A percentile compares a stretch with the other conserved stretches of the same genome.
Evolutionary conservation across 2,329 filamentous ascomycete genomes (phyloP).

Genomic region (Diaporthe sp.): DNA sequence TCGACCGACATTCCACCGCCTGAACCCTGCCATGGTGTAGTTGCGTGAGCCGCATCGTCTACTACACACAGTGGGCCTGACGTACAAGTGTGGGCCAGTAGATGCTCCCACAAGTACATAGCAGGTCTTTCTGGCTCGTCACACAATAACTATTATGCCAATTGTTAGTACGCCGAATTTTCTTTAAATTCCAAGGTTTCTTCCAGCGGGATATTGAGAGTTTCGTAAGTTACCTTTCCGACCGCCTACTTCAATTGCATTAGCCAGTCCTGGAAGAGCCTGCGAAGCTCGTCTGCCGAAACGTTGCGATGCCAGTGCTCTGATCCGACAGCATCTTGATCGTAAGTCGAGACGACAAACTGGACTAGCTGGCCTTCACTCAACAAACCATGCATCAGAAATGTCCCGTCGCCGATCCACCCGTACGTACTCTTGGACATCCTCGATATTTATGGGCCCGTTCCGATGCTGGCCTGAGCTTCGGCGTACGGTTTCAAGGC

Average conservation of each 20-base stretch:
- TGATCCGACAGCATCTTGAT: constrained; percentile 30
- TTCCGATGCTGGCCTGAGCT: constrained; percentile 36
- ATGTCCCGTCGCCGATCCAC: constrained; percentile 37
- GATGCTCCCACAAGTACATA: no score
- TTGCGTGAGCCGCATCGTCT: no score
- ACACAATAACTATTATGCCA: constrained; percentile 37
- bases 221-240: no score
- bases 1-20: constrained; percentile 25
- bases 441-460: constrained; percentile 35
- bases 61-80: no score
- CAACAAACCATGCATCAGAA: constrained; percentile 35
- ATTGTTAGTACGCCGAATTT: no score
- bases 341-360: constrained; percentile 36
- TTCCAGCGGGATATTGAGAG: no score
- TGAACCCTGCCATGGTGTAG: constrained; percentile 23
- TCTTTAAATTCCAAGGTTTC: no score
- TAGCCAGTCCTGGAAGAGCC: constrained; percentile 38
- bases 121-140: no score
- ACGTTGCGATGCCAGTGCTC: constrained; percentile 38
- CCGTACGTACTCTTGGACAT: constrained; percentile 41
- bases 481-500: constrained; percentile 37
- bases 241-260: constrained; percentile 35
- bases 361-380: constrained; percentile 35
- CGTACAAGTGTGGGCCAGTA: no score
- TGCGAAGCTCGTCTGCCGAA: constrained; percentile 36